Base-by-base conservation (phyloP, 2,329 filamentous ascomycete genomes). In the Pseudogymnoascus sp. region DNA sequence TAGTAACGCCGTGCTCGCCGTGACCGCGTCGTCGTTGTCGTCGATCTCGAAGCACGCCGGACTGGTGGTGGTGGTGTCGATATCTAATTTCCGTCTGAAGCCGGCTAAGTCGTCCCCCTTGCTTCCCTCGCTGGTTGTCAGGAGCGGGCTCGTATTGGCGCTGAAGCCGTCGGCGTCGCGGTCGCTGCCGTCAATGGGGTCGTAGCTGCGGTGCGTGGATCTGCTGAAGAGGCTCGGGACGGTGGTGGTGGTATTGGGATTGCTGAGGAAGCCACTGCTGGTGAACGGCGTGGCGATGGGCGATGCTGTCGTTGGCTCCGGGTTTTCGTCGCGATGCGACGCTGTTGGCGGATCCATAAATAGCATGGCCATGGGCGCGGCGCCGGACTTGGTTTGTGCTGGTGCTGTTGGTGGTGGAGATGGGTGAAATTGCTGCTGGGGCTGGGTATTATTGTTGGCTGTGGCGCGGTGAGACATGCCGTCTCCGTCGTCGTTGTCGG, bases 21-120 rank as follows among this genome's bases (percentile, higher is more conserved):
- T 61, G 7, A 37, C 37, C 16, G 16, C 31, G 14, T 31, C 31
- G 19, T 61, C 34, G 31, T 39, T 31, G 7, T 34, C 28, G 28
- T 61, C 37, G 25, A 31, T 39, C 31, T 61, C 31, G 34, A 61
- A 62, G 41, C 34, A 16, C 13, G 39, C n/a, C 39, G 61, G 61
- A n/a, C 57, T 57, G 63, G 62, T 66, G 62, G 62, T 66, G 62
- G 61, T 43, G 66, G 36, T n/a, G 36, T 61, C 41, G 28, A 28
- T 37, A 4, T 62, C 37, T 6, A 41, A 61, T 61, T 16, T 61
- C 11, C 57, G 34, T n/a, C 13, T 61, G 57, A 21, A 36, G 14
- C 34, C n/a, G 57, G 23, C 31, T 21, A 41, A 23, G 31, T 61
- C 31, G 48, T 54, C 25, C 25, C 48, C 48, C 14, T 61, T 61